Conservation (phyloP, 257 asterid genomes). For the Apocynum venetum region DNA sequence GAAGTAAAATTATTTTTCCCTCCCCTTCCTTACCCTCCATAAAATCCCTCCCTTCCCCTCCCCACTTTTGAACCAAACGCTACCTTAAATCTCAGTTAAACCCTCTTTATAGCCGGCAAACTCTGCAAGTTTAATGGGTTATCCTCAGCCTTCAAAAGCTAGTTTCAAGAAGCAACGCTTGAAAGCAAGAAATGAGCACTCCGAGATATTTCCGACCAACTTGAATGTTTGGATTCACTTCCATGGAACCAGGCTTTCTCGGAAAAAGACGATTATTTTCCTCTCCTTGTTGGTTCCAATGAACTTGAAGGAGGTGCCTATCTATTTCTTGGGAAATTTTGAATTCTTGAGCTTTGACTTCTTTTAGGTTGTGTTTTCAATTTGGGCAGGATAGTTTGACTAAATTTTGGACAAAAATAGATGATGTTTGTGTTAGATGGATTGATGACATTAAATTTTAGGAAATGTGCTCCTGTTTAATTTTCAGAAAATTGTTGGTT, state of each 20-base stretch:
- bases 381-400: neutral
- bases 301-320: slow-evolving; percentile 76
- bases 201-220: slow-evolving; percentile 39
- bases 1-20: too few species aligned
- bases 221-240: slow-evolving; percentile 53
- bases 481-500: neutral
- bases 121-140: slow-evolving; percentile 34
- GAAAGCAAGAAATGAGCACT: slow-evolving; percentile 46
- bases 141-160: slow-evolving; percentile 29
- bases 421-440: neutral
- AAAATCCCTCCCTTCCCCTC: too few species aligned
- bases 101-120: slow-evolving; percentile 7
- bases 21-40: too few species aligned
- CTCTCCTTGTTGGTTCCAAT: slow-evolving; percentile 63
- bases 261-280: slow-evolving; percentile 39
- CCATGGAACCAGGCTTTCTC: slow-evolving; percentile 66
- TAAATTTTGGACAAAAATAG: neutral
- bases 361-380: neutral
- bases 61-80: neutral
- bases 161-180: slow-evolving; percentile 21
- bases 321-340: neutral
- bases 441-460: neutral
- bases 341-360: neutral
- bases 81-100: slow-evolving; percentile 19
- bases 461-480: neutral